Evolutionary conservation across 768 basidiomycete genomes (phyloP).

Genomic region (Termitomyces sp.): DNA sequence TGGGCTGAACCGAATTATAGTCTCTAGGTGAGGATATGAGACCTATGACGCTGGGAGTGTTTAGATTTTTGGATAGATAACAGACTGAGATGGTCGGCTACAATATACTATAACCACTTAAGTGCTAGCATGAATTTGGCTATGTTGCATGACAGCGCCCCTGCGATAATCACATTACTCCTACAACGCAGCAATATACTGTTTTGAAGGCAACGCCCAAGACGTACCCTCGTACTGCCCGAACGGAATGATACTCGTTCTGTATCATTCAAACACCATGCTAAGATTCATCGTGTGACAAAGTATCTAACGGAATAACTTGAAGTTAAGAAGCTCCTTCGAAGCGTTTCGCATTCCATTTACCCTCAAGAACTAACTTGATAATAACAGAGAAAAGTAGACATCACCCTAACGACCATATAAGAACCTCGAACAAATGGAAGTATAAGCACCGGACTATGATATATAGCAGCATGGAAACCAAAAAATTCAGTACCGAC

Average conservation of each 20-base stretch:
- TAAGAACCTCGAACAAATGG: slow-evolving; percentile 26
- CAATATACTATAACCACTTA: too few species aligned
- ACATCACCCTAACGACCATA: slow-evolving; percentile 22
- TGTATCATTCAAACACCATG: background rate
- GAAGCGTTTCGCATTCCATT: slow-evolving; percentile 12
- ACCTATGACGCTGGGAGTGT: background rate
- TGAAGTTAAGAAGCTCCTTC: background rate
- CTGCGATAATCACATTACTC: background rate
- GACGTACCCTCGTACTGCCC: background rate
- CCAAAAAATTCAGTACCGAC: slow-evolving; percentile 27
- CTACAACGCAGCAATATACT: background rate
- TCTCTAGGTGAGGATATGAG: background rate
- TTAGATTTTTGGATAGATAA: background rate
- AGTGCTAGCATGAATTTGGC: too few species aligned
- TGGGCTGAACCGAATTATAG: slow-evolving; percentile 15
- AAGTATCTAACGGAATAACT: background rate
- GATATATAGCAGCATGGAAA: slow-evolving; percentile 32
- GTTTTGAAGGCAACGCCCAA: background rate
- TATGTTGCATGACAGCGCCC: too few species aligned
- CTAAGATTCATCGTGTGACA: background rate
- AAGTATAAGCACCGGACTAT: slow-evolving; percentile 30
- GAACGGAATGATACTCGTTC: background rate
- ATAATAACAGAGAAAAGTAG: slow-evolving; percentile 2
- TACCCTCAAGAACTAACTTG: slow-evolving; percentile 1
- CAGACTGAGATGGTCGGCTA: too few species aligned